Conservation (phyloP, 495 filamentous ascomycete species). For the Polyplosphaeria fusca region DNA sequence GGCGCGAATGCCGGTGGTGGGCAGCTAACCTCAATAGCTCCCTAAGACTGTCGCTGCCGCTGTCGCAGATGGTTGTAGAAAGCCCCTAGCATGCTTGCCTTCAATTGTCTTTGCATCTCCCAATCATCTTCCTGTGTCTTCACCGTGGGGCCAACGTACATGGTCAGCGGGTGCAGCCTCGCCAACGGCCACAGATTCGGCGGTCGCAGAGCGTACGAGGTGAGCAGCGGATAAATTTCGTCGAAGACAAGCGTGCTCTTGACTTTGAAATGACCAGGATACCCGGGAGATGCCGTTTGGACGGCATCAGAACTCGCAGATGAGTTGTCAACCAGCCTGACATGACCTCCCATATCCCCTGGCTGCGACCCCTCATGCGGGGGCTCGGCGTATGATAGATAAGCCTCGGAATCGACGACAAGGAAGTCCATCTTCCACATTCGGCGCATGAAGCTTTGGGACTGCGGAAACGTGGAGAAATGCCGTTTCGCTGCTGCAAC, state of each 20-base stretch:
- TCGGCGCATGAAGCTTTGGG: background rate
- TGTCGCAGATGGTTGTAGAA: background rate
- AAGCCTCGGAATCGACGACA: constrained; percentile 7
- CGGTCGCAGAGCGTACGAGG: background rate
- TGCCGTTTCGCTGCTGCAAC: constrained; percentile 14
- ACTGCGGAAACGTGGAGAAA: background rate
- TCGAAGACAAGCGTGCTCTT: constrained; percentile 12
- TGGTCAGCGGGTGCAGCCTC: constrained; percentile 4
- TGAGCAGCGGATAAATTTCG: constrained; percentile 14
- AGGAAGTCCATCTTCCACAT: constrained; percentile 17
- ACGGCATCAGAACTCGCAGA: background rate
- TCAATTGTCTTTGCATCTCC: constrained; percentile 2
- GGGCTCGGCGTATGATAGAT: constrained; percentile 3
- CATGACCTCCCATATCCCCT: constrained; percentile 5
- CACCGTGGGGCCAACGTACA: constrained; percentile 19
- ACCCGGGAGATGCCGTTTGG: background rate
- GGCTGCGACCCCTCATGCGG: background rate
- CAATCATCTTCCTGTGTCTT: constrained; percentile 9
- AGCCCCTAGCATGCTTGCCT: background rate
- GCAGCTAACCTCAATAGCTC: too few species aligned
- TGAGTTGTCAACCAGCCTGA: constrained; percentile 5
- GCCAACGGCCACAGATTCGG: constrained; percentile 11
- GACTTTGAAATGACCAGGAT: constrained; percentile 1
- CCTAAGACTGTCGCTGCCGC: too few species aligned
- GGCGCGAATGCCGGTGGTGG: too few species aligned